A percentile compares a stretch with the other conserved stretches of the same genome.
These are phyloP conservation scores for Umbelopsis isabellina DNA, from an alignment of 192 early-diverging fungal genomes.

Conservation along the genomic window DNA sequence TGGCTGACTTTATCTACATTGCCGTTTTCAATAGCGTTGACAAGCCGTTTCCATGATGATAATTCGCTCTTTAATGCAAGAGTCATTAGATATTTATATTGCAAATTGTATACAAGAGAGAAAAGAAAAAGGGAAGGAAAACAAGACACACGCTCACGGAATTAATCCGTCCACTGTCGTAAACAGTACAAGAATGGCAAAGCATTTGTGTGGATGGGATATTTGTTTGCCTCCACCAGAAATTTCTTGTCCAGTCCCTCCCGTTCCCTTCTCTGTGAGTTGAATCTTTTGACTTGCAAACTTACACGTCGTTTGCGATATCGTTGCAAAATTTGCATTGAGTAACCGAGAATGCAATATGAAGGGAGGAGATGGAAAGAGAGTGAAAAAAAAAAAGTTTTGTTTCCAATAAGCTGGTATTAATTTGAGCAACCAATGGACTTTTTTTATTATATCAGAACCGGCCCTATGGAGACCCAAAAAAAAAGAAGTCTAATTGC, in stretches of 20 bases:
- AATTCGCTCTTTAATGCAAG: background rate
- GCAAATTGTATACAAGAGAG: background rate
- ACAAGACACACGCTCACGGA: constrained; percentile 2
- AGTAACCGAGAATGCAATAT: background rate
- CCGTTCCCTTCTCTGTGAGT: background rate
- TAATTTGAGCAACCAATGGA: background rate
- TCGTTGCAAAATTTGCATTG: constrained; percentile 2
- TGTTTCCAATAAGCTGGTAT: background rate
- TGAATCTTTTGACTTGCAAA: background rate
- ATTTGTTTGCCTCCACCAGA: constrained; percentile 18
- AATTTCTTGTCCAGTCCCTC: background rate
- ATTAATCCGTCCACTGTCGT: constrained; percentile 3
- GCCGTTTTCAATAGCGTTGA: background rate
- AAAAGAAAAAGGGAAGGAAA: background rate
- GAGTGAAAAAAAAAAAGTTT: constrained; percentile 1
- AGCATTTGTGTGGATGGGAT: constrained; percentile 5
- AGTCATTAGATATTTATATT: constrained; percentile 3
- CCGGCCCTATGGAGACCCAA: no score
- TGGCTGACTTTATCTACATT: constrained; percentile 1
- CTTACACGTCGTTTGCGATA: constrained; percentile 1
- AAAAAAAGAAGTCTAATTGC: no score
- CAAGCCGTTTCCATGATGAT: background rate
- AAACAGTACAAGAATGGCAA: constrained; percentile 19
- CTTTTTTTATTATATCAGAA: no score
- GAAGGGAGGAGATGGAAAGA: background rate